Evolutionary conservation across 2,329 filamentous ascomycete species (phyloP), one percentile per base, ranked within the genome.

Genomic region (Hymenoscyphus occultus): DNA sequence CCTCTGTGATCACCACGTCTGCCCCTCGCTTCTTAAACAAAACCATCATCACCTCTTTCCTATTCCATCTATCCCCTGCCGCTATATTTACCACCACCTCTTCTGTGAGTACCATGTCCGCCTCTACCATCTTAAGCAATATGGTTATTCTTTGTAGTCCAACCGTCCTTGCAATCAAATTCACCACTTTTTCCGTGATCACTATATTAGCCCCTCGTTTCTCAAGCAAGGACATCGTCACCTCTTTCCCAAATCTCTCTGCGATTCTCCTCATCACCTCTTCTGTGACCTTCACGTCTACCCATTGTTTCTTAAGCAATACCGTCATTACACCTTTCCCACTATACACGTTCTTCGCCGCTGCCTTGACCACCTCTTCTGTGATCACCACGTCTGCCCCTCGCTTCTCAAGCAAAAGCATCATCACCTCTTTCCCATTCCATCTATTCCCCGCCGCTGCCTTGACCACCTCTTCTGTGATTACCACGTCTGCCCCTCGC

Each of bases 161-260:
- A n/a, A n/a, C n/a, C n/a, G n/a, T n/a, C n/a, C n/a, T n/a, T n/a
- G n/a, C n/a, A n/a, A n/a, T n/a, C n/a, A n/a, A n/a, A n/a, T n/a
- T n/a, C n/a, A n/a, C n/a, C n/a, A n/a, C n/a, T n/a, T 40, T 35
- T 59, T 59, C 31, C n/a, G 57, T 59, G 12, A 59, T 56, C 28
- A 32, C 28, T 10, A 56, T 19, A 2, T 56, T 19, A 3, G 10
- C 19, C 28, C 51, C 28, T 56, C 19, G 28, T 10, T 32, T 28
- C 19, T 56, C 51, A 32, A 56, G 51, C 19, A 56, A 56, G 2
- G 28, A n/a, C 13, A 10, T 22, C 51, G 28, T 56, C 28, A 56
- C 51, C 51, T 32, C 19, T 22, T 56, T 56, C 3, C 19, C 19
- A 56, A 1, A 56, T 1, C 12, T 31, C 51, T 19, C 51, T 31